Percentiles rank a stretch among this genome's conserved stretches.
phyloP scores from a whole-genome alignment of 306 rosid genomes.

The Myrica gale region DNA sequence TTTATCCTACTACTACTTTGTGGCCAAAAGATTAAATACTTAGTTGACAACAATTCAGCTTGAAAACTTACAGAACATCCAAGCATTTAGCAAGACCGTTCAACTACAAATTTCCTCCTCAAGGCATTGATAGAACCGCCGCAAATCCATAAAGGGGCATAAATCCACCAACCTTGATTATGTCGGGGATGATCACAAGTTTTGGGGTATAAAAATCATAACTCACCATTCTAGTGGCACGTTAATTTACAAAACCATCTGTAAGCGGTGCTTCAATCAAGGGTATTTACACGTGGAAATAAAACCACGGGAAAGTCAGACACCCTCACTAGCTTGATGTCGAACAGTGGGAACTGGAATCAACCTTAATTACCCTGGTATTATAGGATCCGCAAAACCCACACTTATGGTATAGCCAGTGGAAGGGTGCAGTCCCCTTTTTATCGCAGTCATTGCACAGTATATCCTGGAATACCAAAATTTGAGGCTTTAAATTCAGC shows the following conservation, averaged over 20 bases:
- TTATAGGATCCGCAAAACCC: constrained; percentile 50
- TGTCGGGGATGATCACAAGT: neutral
- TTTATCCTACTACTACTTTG: neutral
- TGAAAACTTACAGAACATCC: neutral
- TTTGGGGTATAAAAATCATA: neutral
- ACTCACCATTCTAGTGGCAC: neutral
- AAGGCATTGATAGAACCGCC: neutral
- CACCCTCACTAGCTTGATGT: constrained; percentile 23
- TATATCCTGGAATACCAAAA: constrained; percentile 37
- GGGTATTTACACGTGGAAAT: neutral
- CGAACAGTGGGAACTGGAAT: constrained; percentile 23
- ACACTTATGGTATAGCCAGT: constrained; percentile 61
- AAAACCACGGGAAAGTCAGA: constrained; percentile 1
- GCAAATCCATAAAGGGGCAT: neutral
- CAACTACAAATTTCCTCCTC: neutral
- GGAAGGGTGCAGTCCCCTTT: constrained; percentile 53
- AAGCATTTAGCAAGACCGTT: neutral
- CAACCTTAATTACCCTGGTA: constrained; percentile 45
- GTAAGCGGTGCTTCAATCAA: neutral
- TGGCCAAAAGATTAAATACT: too few relatives aligned
- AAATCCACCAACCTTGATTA: constrained; percentile 1
- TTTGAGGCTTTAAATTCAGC: neutral
- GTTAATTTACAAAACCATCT: neutral
- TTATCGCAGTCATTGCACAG: constrained; percentile 56
- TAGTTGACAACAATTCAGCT: too few relatives aligned